Evolutionary conservation across 441 rosid species (phyloP).

Genomic region (Adansonia rubrostipa): DNA sequence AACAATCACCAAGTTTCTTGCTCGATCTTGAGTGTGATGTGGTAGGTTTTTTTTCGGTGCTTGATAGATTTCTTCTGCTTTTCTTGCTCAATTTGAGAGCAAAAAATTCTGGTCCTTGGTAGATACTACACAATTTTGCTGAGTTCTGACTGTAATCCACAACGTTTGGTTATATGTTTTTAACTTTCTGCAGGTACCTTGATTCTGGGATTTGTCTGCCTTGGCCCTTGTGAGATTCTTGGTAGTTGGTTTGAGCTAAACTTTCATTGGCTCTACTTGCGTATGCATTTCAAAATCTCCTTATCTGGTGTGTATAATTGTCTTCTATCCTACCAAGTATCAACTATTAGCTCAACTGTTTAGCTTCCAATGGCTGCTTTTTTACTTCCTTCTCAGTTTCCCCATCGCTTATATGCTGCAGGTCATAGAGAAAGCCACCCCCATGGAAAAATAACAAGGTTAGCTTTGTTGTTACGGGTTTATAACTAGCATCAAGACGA

Average conservation of each 20-base stretch:
- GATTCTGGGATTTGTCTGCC: constrained; percentile 1
- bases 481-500: background rate
- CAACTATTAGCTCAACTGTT: too few relatives aligned
- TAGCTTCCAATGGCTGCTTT: too few relatives aligned
- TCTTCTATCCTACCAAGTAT: too few relatives aligned
- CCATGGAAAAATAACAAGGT: too few relatives aligned
- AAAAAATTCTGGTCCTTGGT: background rate
- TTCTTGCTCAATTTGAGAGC: background rate
- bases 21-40: too few relatives aligned
- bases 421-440: too few relatives aligned
- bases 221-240: background rate
- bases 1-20: background rate
- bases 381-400: too few relatives aligned
- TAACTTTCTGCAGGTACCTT: background rate
- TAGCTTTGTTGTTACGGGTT: too few relatives aligned
- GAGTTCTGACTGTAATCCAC: background rate
- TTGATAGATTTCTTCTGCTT: background rate
- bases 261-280: background rate
- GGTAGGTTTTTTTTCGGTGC: background rate
- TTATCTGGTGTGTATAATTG: too few relatives aligned
- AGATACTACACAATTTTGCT: background rate
- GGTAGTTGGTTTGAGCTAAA: background rate
- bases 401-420: too few relatives aligned
- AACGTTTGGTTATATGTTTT: background rate
- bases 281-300: background rate